phyloP scores from a whole-genome alignment of 331 rosid species.

The Pyracantha coccinea region DNA sequence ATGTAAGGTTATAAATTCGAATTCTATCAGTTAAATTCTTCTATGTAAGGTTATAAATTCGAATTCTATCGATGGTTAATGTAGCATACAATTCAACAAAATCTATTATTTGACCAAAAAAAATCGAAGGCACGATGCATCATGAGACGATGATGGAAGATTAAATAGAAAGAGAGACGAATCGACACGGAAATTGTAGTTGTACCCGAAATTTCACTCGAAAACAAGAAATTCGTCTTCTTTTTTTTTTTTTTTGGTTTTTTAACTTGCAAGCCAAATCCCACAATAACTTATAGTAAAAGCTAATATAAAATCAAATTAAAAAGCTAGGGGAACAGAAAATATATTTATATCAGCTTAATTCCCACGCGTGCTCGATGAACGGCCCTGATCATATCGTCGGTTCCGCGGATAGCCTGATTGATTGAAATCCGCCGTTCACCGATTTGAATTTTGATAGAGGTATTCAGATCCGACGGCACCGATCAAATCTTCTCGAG shows the following conservation, averaged over 20 bases:
- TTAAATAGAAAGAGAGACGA: not conserved
- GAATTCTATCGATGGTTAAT: too few species aligned
- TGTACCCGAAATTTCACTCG: constrained; percentile 8
- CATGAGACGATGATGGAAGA: too few species aligned
- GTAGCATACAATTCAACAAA: too few species aligned
- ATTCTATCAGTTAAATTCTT: too few species aligned
- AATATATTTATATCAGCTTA: constrained; percentile 5
- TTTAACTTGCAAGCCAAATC: constrained; percentile 10
- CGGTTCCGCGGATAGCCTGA: not conserved
- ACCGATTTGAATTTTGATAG: not conserved
- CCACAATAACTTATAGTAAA: constrained; percentile 10
- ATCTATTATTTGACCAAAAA: too few species aligned
- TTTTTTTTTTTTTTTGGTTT: not conserved
- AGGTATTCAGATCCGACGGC: constrained; percentile 10
- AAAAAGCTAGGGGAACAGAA: not conserved
- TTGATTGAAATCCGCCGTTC: not conserved
- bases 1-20: too few species aligned
- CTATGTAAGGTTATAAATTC: too few species aligned
- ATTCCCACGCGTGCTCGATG: not conserved
- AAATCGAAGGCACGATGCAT: too few species aligned
- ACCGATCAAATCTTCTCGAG: constrained; percentile 47
- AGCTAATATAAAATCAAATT: constrained; percentile 6
- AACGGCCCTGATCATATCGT: not conserved
- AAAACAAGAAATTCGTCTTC: not conserved
- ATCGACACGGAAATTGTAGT: constrained; percentile 3